Base-by-base conservation (phyloP, 495 filamentous ascomycete genomes). In the Podospora comata region DNA sequence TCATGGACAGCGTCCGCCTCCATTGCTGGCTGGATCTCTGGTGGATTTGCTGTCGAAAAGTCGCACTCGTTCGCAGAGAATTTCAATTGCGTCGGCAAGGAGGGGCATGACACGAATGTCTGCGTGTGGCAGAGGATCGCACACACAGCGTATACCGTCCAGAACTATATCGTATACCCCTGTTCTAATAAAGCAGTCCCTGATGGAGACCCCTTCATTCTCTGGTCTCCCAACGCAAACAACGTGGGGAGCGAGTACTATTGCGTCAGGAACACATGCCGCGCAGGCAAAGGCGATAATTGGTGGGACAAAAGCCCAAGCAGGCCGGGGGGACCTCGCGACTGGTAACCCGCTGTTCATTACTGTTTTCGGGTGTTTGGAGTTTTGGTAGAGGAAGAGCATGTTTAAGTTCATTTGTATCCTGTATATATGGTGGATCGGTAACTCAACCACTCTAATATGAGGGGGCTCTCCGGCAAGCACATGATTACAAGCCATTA, bases 41-140 rank as follows among this genome's bases (percentile, higher is more conserved):
- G 48, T 13, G 66, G 66, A 5, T 68, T 68, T 20, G 66, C 66
- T 18, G 66, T 68, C 19, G 44, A 68, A 16, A 26, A 44, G 60
- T 32, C 60, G 9, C 39, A 48, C 39, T 48, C 39, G 39, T 3
- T 13, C 39, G 5, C 39, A 11, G 39, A 48, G 15, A 11, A 5
- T 16, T 11, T 16, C 39, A 48, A 11, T 13, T 48, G 39, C 39
- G 15, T 13, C 39, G 39, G 5, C 39, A 48, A 48, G 15, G 9
- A 11, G 15, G 39, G 9, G 30, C 30, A 32, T 16, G 39, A 48
- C 15, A 48, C 2, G 2, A 5, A 48, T 13, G 2, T 48, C 9
- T 48, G 39, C 15, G 39, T 48, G 7, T 48, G 39, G 39, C 39
- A 48, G 15, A 48, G 0, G 39, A 16, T 48, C 13, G 39, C 39